Evolutionary conservation across 2,329 filamentous ascomycete species (phyloP), one percentile per base, ranked within the genome.

Genomic region (Parascedosporium putredinis): DNA sequence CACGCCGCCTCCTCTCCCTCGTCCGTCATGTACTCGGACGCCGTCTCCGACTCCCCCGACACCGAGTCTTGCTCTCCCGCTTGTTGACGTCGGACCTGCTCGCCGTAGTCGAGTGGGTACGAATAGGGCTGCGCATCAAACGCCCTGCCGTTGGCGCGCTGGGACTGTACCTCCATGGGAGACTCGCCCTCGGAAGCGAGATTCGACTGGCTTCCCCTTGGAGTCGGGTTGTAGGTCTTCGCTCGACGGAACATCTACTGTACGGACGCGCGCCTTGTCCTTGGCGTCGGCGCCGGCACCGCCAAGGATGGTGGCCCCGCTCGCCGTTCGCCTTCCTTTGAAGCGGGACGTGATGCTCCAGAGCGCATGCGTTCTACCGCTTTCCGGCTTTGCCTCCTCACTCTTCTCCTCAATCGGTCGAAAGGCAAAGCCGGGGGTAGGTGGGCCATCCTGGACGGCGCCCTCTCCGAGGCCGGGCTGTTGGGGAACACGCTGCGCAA

Each of bases 371-470:
- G 47, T 68, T 70, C 78, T 76, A 81, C 20, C 73, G 68, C 31
- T 27, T 69, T 71, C 18, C 78, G 58, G 52, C 76, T 80, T 78
- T 78, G 82, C 58, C 82, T 81, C 8, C 71, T 69, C 65, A 2
- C 66, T 68, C 3, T 69, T 70, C 3, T 72, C 68, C 23, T 68
- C 65, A 5, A 65, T 63, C 8, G 68, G 60, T 14, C 69, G 64
- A 23, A 79, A 67, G 4, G 69, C 75, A 58, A 81, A 80, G 52
- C 76, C 76, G 2, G 78, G 78, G 1, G 74, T 74, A 1, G 76
- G 77, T 3, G 59, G 58, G 1, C 60, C 58, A 12, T 53, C 53
- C 61, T 59, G 44, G 57, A 56, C 45, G 56, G 57, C 14, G 56
- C 55, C 49, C 53, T 57, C 1, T 62, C 58, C 49, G 65, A 59